Evolutionary conservation across 371 early-diverging fungal genomes (phyloP).

Genomic region (Apophysomyces ossiformis): DNA sequence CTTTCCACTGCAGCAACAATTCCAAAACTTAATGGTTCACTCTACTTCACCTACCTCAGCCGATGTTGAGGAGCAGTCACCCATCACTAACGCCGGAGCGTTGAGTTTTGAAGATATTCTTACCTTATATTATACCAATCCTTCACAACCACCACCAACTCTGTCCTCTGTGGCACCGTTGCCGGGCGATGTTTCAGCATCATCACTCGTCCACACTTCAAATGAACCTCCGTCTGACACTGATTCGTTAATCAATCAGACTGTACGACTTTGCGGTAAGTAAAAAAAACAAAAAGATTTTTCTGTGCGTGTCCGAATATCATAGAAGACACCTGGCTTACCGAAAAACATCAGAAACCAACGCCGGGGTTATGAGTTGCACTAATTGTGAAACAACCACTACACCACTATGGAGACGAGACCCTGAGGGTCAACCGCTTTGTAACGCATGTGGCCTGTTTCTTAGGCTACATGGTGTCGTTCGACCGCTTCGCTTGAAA

Average conservation of each 20-base stretch:
- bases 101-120: slow-evolving; percentile 34
- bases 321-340: slow-evolving; percentile 20
- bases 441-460: slow-evolving; percentile 69
- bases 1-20: not conserved
- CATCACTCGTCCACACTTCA: slow-evolving; percentile 9
- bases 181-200: not conserved
- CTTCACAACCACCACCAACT: not conserved
- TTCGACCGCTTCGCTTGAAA: slow-evolving; percentile 76
- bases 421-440: slow-evolving; percentile 64
- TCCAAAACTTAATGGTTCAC: slow-evolving; percentile 4
- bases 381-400: slow-evolving; percentile 86
- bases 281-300: not conserved
- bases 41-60: not conserved
- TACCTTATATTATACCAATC: slow-evolving; percentile 25
- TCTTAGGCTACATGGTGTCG: slow-evolving; percentile 82
- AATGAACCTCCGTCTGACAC: not conserved
- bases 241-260: not conserved
- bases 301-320: slow-evolving; percentile 8
- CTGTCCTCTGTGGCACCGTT: not conserved
- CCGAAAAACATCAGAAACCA: slow-evolving; percentile 25
- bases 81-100: slow-evolving; percentile 23
- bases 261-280: slow-evolving; percentile 1
- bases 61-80: not conserved
- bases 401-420: slow-evolving; percentile 95
- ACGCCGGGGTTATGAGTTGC: slow-evolving; percentile 55